Percentiles rank a stretch among this genome's conserved stretches.
These are phyloP conservation scores for Epichloe bromicola DNA, from an alignment of 2,329 filamentous ascomycete genomes.

Conservation along the genomic window DNA sequence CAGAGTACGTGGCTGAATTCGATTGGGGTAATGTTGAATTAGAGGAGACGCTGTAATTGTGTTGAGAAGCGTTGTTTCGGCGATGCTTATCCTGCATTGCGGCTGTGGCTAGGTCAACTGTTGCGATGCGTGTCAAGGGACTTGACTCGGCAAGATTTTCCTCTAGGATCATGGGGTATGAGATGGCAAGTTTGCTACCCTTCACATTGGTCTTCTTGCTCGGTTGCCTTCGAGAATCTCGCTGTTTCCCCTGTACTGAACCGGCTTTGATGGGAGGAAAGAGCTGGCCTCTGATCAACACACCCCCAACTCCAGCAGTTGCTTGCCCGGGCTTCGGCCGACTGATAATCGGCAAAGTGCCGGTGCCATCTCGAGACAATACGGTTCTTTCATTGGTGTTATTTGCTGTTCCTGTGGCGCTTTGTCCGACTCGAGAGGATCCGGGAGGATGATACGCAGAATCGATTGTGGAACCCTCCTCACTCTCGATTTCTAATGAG, in stretches of 20 bases:
- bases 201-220: conserved; percentile 16
- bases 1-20: neutral
- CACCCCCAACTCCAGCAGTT: conserved; percentile 24
- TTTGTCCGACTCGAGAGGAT: neutral
- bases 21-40: neutral
- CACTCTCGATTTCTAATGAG: neutral
- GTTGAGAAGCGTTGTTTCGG: conserved; percentile 18
- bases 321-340: conserved; percentile 24
- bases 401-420: neutral
- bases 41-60: conserved; percentile 13
- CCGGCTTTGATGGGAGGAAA: conserved; percentile 27
- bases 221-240: conserved; percentile 7
- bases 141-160: conserved; percentile 18
- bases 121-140: conserved; percentile 32
- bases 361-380: conserved; percentile 8
- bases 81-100: conserved; percentile 32
- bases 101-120: conserved; percentile 37
- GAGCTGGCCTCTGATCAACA: conserved; percentile 26
- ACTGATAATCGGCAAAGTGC: conserved; percentile 24
- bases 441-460: neutral
- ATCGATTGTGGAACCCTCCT: neutral
- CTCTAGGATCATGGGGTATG: conserved; percentile 31
- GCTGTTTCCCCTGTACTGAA: conserved; percentile 12
- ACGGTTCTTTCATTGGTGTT: neutral
- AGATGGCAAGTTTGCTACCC: conserved; percentile 32